These are phyloP conservation scores for Ricinus communis DNA, from an alignment of 345 rosid genomes.

Conservation along the genomic window DNA sequence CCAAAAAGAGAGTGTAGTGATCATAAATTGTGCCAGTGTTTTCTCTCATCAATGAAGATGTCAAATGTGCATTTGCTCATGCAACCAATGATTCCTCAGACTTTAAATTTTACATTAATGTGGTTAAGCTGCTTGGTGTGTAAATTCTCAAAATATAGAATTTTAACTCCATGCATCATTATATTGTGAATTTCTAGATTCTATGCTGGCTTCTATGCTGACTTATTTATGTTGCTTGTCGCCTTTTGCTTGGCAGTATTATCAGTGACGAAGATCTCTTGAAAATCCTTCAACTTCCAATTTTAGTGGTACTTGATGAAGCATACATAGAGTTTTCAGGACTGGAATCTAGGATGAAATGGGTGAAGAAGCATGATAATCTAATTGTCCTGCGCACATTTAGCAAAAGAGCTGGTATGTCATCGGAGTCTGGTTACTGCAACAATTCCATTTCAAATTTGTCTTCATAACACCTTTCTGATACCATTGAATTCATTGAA, in stretches of 20 bases:
- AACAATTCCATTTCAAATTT: background rate
- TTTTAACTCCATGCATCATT: background rate
- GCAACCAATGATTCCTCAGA: background rate
- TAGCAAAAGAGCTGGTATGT: slow-evolving; percentile 95
- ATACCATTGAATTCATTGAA: background rate
- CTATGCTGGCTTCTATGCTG: background rate
- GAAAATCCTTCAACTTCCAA: slow-evolving; percentile 73
- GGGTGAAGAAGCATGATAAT: slow-evolving; percentile 94
- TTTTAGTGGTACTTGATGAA: slow-evolving; percentile 91
- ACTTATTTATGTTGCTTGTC: slow-evolving; percentile 10
- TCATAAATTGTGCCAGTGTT: no score
- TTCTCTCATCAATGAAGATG: no score
- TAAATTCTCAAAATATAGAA: background rate
- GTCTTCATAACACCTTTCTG: background rate
- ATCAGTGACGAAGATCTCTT: slow-evolving; percentile 74
- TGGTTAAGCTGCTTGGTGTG: background rate
- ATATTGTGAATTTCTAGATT: slow-evolving; percentile 2
- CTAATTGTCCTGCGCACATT: slow-evolving; percentile 90
- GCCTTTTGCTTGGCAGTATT: slow-evolving; percentile 42
- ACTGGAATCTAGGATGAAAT: slow-evolving; percentile 74
- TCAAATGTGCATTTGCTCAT: background rate
- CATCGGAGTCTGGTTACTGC: slow-evolving; percentile 4
- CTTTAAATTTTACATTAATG: background rate
- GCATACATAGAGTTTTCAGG: slow-evolving; percentile 94
- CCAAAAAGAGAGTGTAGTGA: no score